Conservation (phyloP, 306 rosid species). For the Oxytropis ochrocephala region DNA sequence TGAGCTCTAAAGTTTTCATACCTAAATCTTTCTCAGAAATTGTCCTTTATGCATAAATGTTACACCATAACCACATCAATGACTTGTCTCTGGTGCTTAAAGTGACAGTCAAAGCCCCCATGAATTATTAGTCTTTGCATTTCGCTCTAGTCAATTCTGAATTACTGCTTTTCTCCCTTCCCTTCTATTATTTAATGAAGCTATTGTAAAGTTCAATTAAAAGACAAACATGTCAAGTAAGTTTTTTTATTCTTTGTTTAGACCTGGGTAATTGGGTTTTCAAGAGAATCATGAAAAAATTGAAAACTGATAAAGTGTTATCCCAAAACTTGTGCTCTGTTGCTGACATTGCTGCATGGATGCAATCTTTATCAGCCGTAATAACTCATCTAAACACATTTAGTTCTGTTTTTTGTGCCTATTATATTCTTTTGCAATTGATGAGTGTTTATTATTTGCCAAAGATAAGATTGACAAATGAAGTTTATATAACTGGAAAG, state of each 20-base stretch:
- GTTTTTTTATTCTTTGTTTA: neutral
- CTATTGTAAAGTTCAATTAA: neutral
- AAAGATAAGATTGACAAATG: no score
- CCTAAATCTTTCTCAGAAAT: neutral
- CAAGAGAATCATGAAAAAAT: constrained; percentile 2
- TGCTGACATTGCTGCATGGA: neutral
- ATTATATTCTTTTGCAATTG: neutral
- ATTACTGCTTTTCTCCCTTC: constrained; percentile 7
- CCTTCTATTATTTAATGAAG: constrained; percentile 3
- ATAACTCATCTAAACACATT: neutral
- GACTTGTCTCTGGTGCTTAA: neutral
- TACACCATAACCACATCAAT: neutral
- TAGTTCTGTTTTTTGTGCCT: neutral
- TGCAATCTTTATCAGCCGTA: neutral
- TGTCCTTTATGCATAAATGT: neutral
- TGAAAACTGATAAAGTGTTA: neutral
- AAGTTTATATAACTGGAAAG: neutral
- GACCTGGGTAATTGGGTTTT: neutral
- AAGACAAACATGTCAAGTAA: neutral
- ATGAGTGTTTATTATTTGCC: no score
- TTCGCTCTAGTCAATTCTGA: neutral
- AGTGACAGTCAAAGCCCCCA: neutral
- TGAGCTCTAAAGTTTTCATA: constrained; percentile 27
- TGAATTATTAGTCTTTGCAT: constrained; percentile 1
- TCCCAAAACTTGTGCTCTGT: neutral